Evolutionary conservation across 2,329 filamentous ascomycete species (phyloP), one percentile per base, ranked within the genome.

Genomic region (Colletotrichum salicis): DNA sequence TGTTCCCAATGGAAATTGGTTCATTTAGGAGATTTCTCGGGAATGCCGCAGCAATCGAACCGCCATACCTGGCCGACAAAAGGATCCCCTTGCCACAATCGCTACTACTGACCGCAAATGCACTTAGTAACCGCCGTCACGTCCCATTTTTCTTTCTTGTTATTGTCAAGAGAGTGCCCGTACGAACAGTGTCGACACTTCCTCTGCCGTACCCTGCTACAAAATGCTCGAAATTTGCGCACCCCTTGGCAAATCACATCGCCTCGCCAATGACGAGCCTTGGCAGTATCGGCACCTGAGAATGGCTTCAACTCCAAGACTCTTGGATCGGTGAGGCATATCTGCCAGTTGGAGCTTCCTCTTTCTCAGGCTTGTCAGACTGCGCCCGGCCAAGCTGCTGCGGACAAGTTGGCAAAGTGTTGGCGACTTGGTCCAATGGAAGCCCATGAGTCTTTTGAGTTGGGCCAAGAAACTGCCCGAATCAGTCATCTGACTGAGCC

Each of bases 371-470:
- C 45, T 64, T 55, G 35, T 10, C 3, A 19, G 27, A 54, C 66
- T 70, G 70, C 66, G 70, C 66, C 70, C 55, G 59, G 66, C 66
- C 70, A 64, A 72, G 66, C 54, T 59, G 70, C 65, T 69, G 66
- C 70, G 60, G 64, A 69, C 12, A n/a, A 24, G 33, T 70, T 70
- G 66, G 65, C 66, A 70, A 64, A 64, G 24, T 27, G 31, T 72
- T 72, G 70, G 70, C 65, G 57, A 33, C 51, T 10, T 29, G 29
- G 29, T 6, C 22, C 19, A 27, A 35, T 22, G 8, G 24, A n/a
- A 55, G 29, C 10, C 19, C 41, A 48, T 48, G 41, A 48, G 15
- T 3, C 19, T n/a, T 48, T 48, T 48, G 41, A 24, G 57, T 10
- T 54, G 19, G 22, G 51, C 57, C 37, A 15, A 35, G 19, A 27